Base-by-base conservation (phyloP, 345 rosid species). In the Gossypium stocksii region DNA sequence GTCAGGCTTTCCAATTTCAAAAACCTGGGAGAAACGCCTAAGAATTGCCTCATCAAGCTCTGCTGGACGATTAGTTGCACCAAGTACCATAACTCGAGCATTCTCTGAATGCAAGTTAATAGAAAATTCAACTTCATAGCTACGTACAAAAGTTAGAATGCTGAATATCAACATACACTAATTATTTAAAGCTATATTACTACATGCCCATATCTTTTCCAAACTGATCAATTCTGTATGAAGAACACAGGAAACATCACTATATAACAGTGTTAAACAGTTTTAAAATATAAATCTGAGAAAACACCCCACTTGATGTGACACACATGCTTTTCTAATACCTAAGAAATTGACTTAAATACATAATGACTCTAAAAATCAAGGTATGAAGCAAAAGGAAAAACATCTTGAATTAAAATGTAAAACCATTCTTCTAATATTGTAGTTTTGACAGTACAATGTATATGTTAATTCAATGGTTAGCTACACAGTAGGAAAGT, bases 31-130 rank as follows among this genome's bases (percentile, higher is more conserved):
- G 72, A 92, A 92, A 71, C 98, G 97, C 58, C 98, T 84, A 22
- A 92, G 81, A 76, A 94, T 94, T 74, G 98, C 98, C 81, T 92
- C 97, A 78, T 94, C 98, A 56, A 94, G 97, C 81, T 92, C 97
- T 68, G 97, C 86, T 5, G 98, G 97, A 69, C 97, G 90, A 87
- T 94, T 94, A 6, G 98, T 94, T 59, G 98, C 98, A 56, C 95
- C 95, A 78, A 94, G 97, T 70, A 94, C 98, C 97, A 92, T 92
- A 64, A 94, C 97, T 75, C 87, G 86, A 41, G 98, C 98, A 83
- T 87, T 85, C 77, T 90, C 98, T 94, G 74, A 45, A 70, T 72
- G 68, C 76, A 49, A 59, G 20, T 72, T 45, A 4, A 43, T 58
- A 57, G 44, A 68, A 68, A 49, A 49, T 8, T 49, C 44, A 65